Evolutionary conservation across 1,284 basidiomycete genomes (phyloP).

Genomic region (Hemileia vastatrix): DNA sequence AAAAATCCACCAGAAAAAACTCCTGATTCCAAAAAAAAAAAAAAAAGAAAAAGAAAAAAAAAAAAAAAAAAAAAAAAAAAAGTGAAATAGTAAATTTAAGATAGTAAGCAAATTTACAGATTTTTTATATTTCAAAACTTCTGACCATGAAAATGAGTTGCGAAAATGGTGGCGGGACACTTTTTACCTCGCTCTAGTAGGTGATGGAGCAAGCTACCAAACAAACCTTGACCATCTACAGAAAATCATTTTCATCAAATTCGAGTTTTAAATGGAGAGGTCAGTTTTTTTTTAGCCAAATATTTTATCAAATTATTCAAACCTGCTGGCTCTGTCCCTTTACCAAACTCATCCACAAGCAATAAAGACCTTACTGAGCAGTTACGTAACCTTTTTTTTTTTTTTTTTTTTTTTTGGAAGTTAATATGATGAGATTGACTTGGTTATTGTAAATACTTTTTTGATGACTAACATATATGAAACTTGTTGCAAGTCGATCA

Average conservation of each 20-base stretch:
- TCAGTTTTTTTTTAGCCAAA: too few species aligned
- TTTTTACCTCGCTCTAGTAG: conserved; percentile 7
- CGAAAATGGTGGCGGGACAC: conserved; percentile 11
- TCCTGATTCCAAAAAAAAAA: too few species aligned
- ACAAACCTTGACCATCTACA: conserved; percentile 19
- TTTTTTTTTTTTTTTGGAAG: not conserved
- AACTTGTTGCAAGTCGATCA: conserved; percentile 20
- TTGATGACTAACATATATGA: conserved; percentile 16
- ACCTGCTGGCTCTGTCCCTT: conserved; percentile 21
- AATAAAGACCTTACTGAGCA: conserved; percentile 14
- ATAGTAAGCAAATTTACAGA: not conserved
- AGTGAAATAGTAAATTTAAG: not conserved
- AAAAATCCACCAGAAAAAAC: conserved; percentile 16
- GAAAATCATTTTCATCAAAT: too few species aligned
- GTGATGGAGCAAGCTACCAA: conserved; percentile 19
- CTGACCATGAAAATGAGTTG: conserved; percentile 21
- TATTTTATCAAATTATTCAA: too few species aligned
- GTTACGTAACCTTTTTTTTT: conserved; percentile 5
- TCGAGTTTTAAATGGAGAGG: too few species aligned
- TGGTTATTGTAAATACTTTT: too few species aligned
- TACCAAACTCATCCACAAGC: conserved; percentile 22
- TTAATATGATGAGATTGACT: not conserved
- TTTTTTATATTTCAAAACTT: not conserved
- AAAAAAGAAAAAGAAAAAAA: too few species aligned
- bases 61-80: too few species aligned